These are phyloP conservation scores for Pythium scleroteichum DNA, from an alignment of 352 stramenopile species.

Conservation along the genomic window DNA sequence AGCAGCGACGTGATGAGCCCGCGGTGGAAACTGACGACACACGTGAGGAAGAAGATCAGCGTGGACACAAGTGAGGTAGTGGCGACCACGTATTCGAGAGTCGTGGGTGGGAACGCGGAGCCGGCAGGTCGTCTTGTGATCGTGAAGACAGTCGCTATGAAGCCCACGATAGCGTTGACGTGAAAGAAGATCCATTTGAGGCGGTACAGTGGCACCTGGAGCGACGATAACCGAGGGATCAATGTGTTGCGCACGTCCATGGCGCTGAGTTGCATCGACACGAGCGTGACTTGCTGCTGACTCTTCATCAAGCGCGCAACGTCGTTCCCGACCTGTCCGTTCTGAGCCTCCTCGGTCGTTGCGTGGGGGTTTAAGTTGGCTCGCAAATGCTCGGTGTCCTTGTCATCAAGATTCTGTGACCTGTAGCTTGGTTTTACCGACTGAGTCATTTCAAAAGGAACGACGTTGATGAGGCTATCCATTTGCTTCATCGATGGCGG, in stretches of 20 bases:
- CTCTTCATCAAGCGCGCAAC: not conserved
- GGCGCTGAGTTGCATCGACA: conserved; percentile 30
- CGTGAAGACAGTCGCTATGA: conserved; percentile 5
- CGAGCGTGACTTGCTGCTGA: conserved; percentile 38
- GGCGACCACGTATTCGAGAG: not conserved
- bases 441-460: too few species aligned
- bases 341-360: too few species aligned
- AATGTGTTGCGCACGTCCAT: conserved; percentile 31
- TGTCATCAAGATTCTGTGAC: too few species aligned
- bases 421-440: too few species aligned
- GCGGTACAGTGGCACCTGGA: not conserved
- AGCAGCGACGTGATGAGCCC: conserved; percentile 28
- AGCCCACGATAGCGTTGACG: conserved; percentile 8
- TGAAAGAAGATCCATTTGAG: not conserved
- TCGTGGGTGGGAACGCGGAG: not conserved
- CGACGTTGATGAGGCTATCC: too few species aligned
- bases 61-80: not conserved
- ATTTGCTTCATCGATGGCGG: too few species aligned
- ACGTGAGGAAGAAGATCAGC: not conserved
- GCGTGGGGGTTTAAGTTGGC: too few species aligned
- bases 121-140: conserved; percentile 4
- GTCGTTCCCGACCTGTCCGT: not conserved
- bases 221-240: not conserved
- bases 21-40: conserved; percentile 25
- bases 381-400: too few species aligned